These are phyloP conservation scores for Candolleomyces eurysporus DNA, from an alignment of 768 basidiomycete species.

Conservation along the genomic window DNA sequence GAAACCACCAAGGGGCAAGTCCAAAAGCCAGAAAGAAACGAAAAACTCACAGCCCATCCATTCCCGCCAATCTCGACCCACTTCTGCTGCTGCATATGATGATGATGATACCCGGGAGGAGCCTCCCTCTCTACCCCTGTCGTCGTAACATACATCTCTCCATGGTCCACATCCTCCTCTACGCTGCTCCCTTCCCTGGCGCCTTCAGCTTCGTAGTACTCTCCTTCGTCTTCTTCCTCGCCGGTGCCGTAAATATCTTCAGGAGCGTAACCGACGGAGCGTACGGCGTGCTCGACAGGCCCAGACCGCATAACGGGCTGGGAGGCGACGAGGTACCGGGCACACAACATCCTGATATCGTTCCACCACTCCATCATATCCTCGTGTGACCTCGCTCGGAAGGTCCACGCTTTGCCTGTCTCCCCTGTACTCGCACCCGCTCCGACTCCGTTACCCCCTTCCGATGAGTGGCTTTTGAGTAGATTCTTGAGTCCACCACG, in stretches of 20 bases:
- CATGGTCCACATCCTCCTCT: constrained; percentile 47
- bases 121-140: constrained; percentile 26
- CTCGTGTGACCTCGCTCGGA: constrained; percentile 84
- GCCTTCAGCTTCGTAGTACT: neutral
- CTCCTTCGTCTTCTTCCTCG: neutral
- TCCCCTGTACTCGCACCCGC: constrained; percentile 27
- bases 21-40: neutral
- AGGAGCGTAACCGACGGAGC: constrained; percentile 80
- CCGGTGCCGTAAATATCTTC: neutral
- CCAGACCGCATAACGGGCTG: constrained; percentile 92
- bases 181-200: constrained; percentile 59
- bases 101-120: constrained; percentile 2
- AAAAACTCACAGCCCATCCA: constrained; percentile 7
- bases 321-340: constrained; percentile 89
- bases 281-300: constrained; percentile 89
- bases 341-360: constrained; percentile 90
- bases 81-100: neutral
- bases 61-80: constrained; percentile 1
- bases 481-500: constrained; percentile 1
- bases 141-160: constrained; percentile 34
- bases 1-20: no score
- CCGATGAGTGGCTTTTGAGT: neutral
- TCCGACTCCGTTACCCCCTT: constrained; percentile 2
- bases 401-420: constrained; percentile 75
- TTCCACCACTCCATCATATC: constrained; percentile 99